Evolutionary conservation across 495 filamentous ascomycete genomes (phyloP).

Genomic region (Symbiotaphrina buchneri): DNA sequence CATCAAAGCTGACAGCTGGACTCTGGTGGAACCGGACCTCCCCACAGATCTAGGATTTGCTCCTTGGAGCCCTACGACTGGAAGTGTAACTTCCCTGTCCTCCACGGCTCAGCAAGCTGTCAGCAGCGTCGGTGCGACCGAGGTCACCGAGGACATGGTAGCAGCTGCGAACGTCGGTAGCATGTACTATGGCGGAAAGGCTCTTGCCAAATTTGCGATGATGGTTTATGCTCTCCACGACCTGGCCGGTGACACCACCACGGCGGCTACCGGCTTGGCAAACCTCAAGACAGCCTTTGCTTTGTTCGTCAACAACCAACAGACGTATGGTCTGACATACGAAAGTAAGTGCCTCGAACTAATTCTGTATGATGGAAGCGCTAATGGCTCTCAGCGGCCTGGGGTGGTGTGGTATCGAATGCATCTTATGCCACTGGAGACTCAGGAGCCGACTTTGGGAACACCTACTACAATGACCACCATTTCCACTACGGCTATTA

Average conservation of each 20-base stretch:
- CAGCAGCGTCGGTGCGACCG: conserved; percentile 29
- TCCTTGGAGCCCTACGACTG: conserved; percentile 40
- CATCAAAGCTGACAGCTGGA: conserved; percentile 57
- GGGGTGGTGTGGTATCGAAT: conserved; percentile 71
- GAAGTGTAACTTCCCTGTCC: conserved; percentile 27
- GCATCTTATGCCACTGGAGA: conserved; percentile 60
- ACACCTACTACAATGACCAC: conserved; percentile 75
- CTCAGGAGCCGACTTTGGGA: conserved; percentile 53
- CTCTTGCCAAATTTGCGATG: conserved; percentile 65
- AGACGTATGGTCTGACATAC: conserved; percentile 60
- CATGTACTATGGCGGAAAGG: conserved; percentile 94
- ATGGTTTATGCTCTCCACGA: conserved; percentile 46
- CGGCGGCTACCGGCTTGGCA: conserved; percentile 36
- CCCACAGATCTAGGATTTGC: conserved; percentile 52
- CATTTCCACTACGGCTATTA: conserved; percentile 92
- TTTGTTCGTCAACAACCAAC: conserved; percentile 53
- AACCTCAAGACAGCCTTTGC: conserved; percentile 56
- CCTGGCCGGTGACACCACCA: conserved; percentile 31
- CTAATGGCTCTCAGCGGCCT: conserved; percentile 21
- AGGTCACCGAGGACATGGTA: conserved; percentile 50
- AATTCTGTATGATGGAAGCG: neutral
- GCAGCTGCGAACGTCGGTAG: conserved; percentile 55
- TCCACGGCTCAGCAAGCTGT: conserved; percentile 27
- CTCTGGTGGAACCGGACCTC: conserved; percentile 48
- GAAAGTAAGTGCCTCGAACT: conserved; percentile 24